Percentiles rank a stretch among this genome's conserved stretches.
These are phyloP conservation scores for Xanthoconium stramineum DNA, from an alignment of 768 basidiomycete species.

Conservation along the genomic window DNA sequence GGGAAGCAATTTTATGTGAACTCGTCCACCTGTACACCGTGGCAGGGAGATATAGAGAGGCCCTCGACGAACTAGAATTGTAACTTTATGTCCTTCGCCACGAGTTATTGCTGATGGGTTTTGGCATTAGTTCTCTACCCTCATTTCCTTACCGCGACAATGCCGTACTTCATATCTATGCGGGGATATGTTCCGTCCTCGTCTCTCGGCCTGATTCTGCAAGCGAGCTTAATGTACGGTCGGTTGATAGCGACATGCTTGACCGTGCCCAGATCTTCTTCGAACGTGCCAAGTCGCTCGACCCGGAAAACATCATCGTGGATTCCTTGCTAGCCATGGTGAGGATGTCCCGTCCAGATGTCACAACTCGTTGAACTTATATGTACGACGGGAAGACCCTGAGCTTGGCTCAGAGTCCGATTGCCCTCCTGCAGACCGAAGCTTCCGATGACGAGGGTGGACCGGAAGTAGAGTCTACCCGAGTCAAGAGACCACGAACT, in stretches of 20 bases:
- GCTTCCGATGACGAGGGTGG: conserved; percentile 38
- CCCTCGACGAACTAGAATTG: conserved; percentile 85
- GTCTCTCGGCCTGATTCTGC: conserved; percentile 41
- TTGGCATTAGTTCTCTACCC: conserved; percentile 64
- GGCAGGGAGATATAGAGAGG: conserved; percentile 56
- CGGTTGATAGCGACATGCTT: conserved; percentile 43
- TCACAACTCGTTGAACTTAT: neutral
- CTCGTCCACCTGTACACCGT: conserved; percentile 65
- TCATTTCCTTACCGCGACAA: conserved; percentile 87
- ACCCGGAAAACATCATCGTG: conserved; percentile 54
- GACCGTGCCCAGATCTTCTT: conserved; percentile 55
- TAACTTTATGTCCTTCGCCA: conserved; percentile 33
- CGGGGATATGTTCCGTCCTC: conserved; percentile 70
- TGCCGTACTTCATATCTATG: conserved; percentile 75
- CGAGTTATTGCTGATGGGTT: neutral
- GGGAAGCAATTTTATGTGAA: conserved; percentile 72
- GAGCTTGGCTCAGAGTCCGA: conserved; percentile 21
- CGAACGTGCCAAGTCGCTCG: conserved; percentile 57
- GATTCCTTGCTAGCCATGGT: conserved; percentile 56
- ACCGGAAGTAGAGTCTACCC: neutral
- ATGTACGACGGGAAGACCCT: conserved; percentile 15
- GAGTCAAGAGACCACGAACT: conserved; percentile 16
- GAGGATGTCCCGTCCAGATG: conserved; percentile 2
- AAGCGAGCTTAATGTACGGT: conserved; percentile 1
- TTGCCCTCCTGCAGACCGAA: conserved; percentile 7